A percentile compares a stretch with the other conserved stretches of the same genome.
phyloP scores from a whole-genome alignment of 768 basidiomycete species.

The Suillus placidus region DNA sequence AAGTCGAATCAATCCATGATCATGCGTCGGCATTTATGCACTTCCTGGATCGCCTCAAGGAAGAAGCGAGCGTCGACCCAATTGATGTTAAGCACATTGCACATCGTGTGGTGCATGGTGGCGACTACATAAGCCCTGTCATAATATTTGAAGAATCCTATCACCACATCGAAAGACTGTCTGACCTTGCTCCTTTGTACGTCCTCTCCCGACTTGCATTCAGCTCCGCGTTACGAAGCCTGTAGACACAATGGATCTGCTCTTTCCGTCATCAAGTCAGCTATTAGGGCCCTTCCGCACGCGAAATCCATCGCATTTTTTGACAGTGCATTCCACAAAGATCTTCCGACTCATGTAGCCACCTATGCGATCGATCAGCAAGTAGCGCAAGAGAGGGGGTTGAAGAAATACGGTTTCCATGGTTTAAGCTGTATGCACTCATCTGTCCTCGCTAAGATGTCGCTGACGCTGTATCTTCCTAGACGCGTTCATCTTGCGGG shows the following conservation, averaged over 20 bases:
- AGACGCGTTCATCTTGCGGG: slow-evolving; percentile 71
- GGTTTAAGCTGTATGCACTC: slow-evolving; percentile 65
- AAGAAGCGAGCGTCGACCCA: slow-evolving; percentile 44
- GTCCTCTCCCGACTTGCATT: slow-evolving; percentile 29
- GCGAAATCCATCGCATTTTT: slow-evolving; percentile 83
- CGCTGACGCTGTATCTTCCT: background rate
- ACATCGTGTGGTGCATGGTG: slow-evolving; percentile 88
- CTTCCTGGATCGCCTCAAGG: slow-evolving; percentile 54
- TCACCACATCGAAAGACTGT: slow-evolving; percentile 72
- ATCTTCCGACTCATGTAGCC: slow-evolving; percentile 75
- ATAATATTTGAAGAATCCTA: slow-evolving; percentile 67
- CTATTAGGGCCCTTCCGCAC: slow-evolving; percentile 61
- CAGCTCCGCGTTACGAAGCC: background rate
- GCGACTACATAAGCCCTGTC: slow-evolving; percentile 72
- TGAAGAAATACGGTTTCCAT: slow-evolving; percentile 92
- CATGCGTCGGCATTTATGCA: slow-evolving; percentile 65
- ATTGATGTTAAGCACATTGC: slow-evolving; percentile 57
- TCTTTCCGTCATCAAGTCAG: slow-evolving; percentile 60
- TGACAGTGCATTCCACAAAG: slow-evolving; percentile 83
- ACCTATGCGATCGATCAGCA: slow-evolving; percentile 76
- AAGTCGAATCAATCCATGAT: slow-evolving; percentile 46
- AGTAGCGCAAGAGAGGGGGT: slow-evolving; percentile 61
- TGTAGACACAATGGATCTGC: slow-evolving; percentile 64
- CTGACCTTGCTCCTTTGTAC: slow-evolving; percentile 80
- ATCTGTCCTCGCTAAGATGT: background rate